Base-by-base conservation (phyloP, 1,139 yeast genomes). In the Debaryomyces singareniensis region DNA sequence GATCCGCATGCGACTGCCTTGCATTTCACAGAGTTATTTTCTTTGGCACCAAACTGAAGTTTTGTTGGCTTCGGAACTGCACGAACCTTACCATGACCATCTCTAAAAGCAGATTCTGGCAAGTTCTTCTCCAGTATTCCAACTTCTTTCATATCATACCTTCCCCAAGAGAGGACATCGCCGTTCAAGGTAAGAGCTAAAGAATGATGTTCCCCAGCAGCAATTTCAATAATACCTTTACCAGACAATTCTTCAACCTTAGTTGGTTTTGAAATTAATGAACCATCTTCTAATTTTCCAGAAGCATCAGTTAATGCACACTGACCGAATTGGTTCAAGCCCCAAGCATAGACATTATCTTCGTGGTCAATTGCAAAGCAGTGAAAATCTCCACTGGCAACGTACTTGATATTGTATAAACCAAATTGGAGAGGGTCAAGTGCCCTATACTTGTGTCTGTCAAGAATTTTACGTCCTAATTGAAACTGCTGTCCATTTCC, bases 141-240 rank as follows among this genome's bases (percentile, higher is more conserved):
- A 39, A 86, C 68, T 56, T 91, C 97, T 52, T 76, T 82, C 86
- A 87, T 86, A 52, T 91, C 96, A 45, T 78, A 76, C 55, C 96
- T 78, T 26, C 99, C 99, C 71, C 91, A 89, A 0, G 86, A 63
- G 44, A 74, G 81, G 9, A 91, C 71, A 0, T 78, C 76, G 15
- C 97, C 97, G 15, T 63, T 69, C 15, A 65, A 58, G 2, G 87
- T 68, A 33, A 89, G 58, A 1, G 95, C 89, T 36, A 89, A 51
- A 10, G 95, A 73, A 49, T 93, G 97, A 53, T 91, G 98, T 51
- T 89, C 96, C 37, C 99, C 99, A 20, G 94, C 95, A 4, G 84
- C 82, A 33, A 91, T 76, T 41, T 71, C 71, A 2, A 63, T 66
- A 29, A 84, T 71, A 3, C 68, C 60, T 45, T 73, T 73, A 25